phyloP scores from a whole-genome alignment of 768 basidiomycete species.

The Daedaleopsis sinensis region DNA sequence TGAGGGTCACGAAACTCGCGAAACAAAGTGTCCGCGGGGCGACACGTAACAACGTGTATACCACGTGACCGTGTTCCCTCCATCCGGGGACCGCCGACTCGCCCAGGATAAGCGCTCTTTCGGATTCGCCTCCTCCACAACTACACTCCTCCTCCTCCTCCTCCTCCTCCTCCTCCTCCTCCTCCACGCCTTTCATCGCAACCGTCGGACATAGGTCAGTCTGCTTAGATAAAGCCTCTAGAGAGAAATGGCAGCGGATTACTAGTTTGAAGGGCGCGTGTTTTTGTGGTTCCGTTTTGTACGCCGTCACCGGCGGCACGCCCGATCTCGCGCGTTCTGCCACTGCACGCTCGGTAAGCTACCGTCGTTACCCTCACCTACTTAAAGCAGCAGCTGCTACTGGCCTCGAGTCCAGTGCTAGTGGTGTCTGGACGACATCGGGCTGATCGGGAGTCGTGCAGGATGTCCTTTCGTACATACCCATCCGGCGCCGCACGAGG shows the following conservation, averaged over 20 bases:
- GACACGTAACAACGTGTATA: background rate
- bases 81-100: background rate
- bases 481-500: slow-evolving; percentile 38
- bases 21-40: no score
- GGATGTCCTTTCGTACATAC: slow-evolving; percentile 67
- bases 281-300: slow-evolving; percentile 58
- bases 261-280: slow-evolving; percentile 47
- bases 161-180: no score
- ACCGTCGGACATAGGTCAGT: no score
- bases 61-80: background rate
- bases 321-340: slow-evolving; percentile 63
- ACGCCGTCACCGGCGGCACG: slow-evolving; percentile 48
- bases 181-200: no score
- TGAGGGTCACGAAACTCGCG: no score
- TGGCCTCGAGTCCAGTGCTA: background rate
- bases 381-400: background rate
- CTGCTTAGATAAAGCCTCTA: no score
- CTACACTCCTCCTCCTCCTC: no score
- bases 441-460: slow-evolving; percentile 22
- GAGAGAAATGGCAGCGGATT: background rate
- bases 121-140: background rate
- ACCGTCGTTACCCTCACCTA: background rate
- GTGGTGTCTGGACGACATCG: no score
- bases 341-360: slow-evolving; percentile 63
- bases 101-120: background rate